Evolutionary conservation across 2,329 filamentous ascomycete genomes (phyloP).

Genomic region (Colletotrichum sp.): DNA sequence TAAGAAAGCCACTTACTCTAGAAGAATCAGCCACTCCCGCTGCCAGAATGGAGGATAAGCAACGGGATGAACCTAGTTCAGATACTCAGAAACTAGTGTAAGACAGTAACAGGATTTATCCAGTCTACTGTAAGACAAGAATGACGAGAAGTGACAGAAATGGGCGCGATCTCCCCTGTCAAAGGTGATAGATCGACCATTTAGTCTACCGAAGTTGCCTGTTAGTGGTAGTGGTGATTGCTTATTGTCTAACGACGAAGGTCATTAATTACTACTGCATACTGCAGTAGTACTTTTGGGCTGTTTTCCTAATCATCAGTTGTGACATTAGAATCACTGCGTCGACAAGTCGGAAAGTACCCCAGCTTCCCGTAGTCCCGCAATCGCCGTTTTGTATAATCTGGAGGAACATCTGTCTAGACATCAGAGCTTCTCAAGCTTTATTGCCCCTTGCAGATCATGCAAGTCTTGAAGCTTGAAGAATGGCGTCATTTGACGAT

Average conservation of each 20-base stretch:
- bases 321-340: background rate
- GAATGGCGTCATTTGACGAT: conserved; percentile 1
- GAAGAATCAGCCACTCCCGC: background rate
- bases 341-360: background rate
- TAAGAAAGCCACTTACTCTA: background rate
- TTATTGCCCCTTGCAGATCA: background rate
- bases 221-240: rapidly evolving
- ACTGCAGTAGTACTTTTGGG: rapidly evolving
- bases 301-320: background rate
- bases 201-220: background rate
- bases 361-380: background rate
- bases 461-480: background rate
- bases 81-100: background rate
- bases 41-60: background rate
- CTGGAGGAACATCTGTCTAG: background rate
- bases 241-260: rapidly evolving
- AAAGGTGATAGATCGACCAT: background rate
- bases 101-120: background rate
- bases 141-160: background rate
- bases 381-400: background rate
- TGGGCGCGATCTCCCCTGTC: background rate
- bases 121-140: background rate
- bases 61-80: background rate
- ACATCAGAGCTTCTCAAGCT: background rate
- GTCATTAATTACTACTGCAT: rapidly evolving